A percentile compares a stretch with the other conserved stretches of the same genome.
phyloP scores from a whole-genome alignment of 345 rosid genomes.

The Brassica napus region DNA sequence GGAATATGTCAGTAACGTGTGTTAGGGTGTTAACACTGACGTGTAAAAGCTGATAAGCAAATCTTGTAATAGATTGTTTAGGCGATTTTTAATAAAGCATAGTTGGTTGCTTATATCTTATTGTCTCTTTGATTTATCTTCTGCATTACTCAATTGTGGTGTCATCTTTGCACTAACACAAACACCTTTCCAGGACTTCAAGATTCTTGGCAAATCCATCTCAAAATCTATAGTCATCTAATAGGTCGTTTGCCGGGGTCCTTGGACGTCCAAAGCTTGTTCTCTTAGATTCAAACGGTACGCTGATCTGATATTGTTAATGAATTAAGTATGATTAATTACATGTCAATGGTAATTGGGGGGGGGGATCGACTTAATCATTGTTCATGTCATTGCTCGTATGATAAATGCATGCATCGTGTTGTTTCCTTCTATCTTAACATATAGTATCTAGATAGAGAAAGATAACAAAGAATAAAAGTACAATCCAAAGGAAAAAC shows the following conservation, averaged over 20 bases:
- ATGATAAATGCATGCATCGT: conserved; percentile 32
- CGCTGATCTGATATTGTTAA: neutral
- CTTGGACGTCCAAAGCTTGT: neutral
- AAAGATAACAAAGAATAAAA: conserved; percentile 6
- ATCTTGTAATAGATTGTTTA: no score
- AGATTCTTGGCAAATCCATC: neutral
- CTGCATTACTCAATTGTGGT: no score
- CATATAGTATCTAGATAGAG: neutral
- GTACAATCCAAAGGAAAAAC: neutral
- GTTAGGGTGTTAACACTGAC: no score
- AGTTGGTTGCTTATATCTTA: no score
- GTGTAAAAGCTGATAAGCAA: no score
- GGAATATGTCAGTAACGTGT: no score
- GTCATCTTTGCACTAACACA: no score
- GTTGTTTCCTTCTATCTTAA: conserved; percentile 18
- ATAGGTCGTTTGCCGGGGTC: neutral
- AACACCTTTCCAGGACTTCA: neutral
- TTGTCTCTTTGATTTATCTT: no score
- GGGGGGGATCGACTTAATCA: neutral
- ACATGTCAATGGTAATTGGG: neutral
- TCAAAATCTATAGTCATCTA: neutral
- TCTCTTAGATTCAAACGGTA: neutral
- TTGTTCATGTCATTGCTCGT: neutral
- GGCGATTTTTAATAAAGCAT: no score
- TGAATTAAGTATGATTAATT: neutral